Evolutionary conservation across 768 basidiomycete genomes (phyloP).

Genomic region (Serendipita sp.): DNA sequence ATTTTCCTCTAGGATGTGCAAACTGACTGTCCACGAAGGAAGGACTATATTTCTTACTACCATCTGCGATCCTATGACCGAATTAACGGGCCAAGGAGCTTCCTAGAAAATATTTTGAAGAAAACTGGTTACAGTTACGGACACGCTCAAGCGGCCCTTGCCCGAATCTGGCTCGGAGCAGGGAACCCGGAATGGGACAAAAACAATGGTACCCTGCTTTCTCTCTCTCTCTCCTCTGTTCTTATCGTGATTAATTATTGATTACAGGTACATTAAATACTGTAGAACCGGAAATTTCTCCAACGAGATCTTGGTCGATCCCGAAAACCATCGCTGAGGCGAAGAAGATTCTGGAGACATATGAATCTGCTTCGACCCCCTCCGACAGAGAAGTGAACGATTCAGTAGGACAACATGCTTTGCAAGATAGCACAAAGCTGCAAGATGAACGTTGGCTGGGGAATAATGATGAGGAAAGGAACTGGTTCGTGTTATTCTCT

Average conservation of each 20-base stretch:
- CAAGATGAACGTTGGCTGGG: conserved; percentile 73
- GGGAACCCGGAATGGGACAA: not conserved
- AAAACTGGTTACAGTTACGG: conserved; percentile 64
- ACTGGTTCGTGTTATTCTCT: not conserved
- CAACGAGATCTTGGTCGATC: conserved; percentile 26
- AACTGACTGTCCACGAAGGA: conserved; percentile 23
- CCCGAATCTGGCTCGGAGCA: conserved; percentile 49
- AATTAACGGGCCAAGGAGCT: conserved; percentile 54
- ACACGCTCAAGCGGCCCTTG: conserved; percentile 73
- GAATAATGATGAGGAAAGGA: conserved; percentile 62
- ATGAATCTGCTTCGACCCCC: conserved; percentile 43
- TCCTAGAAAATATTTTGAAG: conserved; percentile 56
- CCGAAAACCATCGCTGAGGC: conserved; percentile 58
- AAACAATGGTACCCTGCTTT: not conserved
- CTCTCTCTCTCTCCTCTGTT: not conserved
- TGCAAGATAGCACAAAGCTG: conserved; percentile 45
- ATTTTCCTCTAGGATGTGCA: not conserved
- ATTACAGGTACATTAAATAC: conserved; percentile 32
- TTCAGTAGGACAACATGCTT: conserved; percentile 65
- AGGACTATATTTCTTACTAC: conserved; percentile 80
- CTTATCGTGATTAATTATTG: conserved; percentile 10
- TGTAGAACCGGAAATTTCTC: conserved; percentile 13
- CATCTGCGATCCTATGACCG: conserved; percentile 85
- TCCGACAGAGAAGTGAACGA: conserved; percentile 50
- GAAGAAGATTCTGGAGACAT: conserved; percentile 46